These are phyloP conservation scores for Pyrenopolyporus hunteri DNA, from an alignment of 495 filamentous ascomycete genomes.

Conservation along the genomic window DNA sequence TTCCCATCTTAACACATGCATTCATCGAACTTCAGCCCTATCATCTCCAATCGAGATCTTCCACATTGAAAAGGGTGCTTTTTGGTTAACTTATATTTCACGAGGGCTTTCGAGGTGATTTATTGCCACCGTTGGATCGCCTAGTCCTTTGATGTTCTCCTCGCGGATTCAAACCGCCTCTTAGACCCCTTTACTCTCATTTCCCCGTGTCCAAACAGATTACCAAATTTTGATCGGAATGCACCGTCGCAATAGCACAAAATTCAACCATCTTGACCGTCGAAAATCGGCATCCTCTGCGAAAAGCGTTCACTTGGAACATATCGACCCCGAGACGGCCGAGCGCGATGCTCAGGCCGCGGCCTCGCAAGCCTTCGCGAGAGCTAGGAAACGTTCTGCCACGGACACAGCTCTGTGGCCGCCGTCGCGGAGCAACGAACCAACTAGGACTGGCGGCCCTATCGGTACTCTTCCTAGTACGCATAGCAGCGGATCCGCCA, in stretches of 20 bases:
- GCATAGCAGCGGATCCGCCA: slow-evolving; percentile 4
- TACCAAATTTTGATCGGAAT: slow-evolving; percentile 13
- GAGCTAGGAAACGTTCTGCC: slow-evolving; percentile 55
- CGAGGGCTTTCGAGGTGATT: not conserved
- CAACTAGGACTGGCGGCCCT: not conserved
- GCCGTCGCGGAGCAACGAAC: slow-evolving; percentile 26
- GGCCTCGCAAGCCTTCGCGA: slow-evolving; percentile 68
- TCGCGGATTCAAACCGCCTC: not conserved
- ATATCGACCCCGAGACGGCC: slow-evolving; percentile 61
- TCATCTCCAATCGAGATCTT: slow-evolving; percentile 21
- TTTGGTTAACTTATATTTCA: slow-evolving; percentile 37
- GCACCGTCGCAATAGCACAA: slow-evolving; percentile 38
- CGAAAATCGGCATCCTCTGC: slow-evolving; percentile 70
- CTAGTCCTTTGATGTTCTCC: not conserved
- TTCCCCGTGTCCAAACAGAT: slow-evolving; percentile 1
- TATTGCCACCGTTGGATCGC: slow-evolving; percentile 7
- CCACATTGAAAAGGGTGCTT: slow-evolving; percentile 12
- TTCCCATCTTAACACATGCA: slow-evolving; percentile 31
- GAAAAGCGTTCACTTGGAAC: slow-evolving; percentile 53
- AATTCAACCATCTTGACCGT: slow-evolving; percentile 56
- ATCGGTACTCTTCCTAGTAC: slow-evolving; percentile 1
- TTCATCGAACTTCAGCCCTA: slow-evolving; percentile 32
- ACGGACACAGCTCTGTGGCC: slow-evolving; percentile 41
- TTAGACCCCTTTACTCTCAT: not conserved
- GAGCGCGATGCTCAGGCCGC: slow-evolving; percentile 69